A percentile compares a stretch with the other conserved stretches of the same genome.
Conservation (phyloP, 2,329 filamentous ascomycete species). For the Diaporthe sp. region DNA sequence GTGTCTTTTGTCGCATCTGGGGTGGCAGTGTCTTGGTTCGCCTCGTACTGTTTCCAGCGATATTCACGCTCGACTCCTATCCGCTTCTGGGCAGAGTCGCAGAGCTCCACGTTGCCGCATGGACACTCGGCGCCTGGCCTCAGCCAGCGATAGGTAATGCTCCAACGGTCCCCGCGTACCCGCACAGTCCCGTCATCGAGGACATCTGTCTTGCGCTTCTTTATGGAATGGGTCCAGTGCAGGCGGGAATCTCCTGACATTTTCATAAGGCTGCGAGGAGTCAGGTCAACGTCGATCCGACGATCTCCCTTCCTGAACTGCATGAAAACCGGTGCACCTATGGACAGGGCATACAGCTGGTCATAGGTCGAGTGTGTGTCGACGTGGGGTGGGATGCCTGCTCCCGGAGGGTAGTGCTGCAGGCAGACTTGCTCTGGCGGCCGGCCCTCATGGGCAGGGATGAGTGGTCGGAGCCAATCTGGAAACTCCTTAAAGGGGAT, state of each 20-base stretch:
- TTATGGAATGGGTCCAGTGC: slow-evolving; percentile 56
- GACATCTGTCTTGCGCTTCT: slow-evolving; percentile 57
- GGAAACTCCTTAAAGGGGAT: slow-evolving; percentile 65
- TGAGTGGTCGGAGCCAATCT: slow-evolving; percentile 61
- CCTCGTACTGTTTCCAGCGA: slow-evolving; percentile 56
- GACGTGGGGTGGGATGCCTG: slow-evolving; percentile 72
- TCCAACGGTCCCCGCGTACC: slow-evolving; percentile 61
- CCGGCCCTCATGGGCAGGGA: slow-evolving; percentile 57
- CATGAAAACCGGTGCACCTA: slow-evolving; percentile 59
- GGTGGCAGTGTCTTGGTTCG: not conserved
- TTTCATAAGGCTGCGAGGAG: slow-evolving; percentile 63
- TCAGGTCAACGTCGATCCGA: slow-evolving; percentile 59
- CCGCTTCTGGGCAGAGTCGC: slow-evolving; percentile 63
- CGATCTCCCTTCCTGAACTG: slow-evolving; percentile 52
- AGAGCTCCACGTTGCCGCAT: slow-evolving; percentile 62
- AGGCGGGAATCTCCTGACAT: slow-evolving; percentile 63
- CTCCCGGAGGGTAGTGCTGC: slow-evolving; percentile 71
- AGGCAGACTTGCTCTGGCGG: slow-evolving; percentile 70
- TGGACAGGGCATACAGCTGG: slow-evolving; percentile 59
- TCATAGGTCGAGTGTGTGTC: slow-evolving; percentile 66
- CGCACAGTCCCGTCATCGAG: slow-evolving; percentile 56
- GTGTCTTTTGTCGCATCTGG: not conserved
- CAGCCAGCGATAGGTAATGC: slow-evolving; percentile 68
- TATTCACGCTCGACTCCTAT: slow-evolving; percentile 63
- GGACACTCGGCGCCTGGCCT: slow-evolving; percentile 60